Conservation (phyloP, 164 flowering plant species). For the Kalanchoe fedtschenkoi region DNA sequence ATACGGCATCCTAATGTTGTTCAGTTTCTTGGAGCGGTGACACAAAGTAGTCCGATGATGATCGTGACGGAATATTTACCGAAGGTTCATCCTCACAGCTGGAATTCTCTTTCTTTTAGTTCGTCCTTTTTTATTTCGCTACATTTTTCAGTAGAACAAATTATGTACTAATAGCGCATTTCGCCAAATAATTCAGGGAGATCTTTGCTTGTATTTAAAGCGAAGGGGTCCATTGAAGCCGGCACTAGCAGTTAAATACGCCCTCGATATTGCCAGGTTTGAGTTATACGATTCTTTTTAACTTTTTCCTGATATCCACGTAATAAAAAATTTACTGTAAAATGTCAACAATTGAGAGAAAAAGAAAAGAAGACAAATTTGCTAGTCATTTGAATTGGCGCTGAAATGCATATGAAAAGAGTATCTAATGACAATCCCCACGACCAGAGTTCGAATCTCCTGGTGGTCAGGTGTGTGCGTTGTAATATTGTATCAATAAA, state of each 20-base stretch:
- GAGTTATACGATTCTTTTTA: not conserved
- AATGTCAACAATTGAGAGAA: not conserved
- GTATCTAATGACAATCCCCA: no score
- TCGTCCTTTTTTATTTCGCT: not conserved
- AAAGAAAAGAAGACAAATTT: not conserved
- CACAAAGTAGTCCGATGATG: conserved; percentile 83
- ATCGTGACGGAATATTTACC: conserved; percentile 73
- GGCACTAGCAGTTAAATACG: conserved; percentile 44
- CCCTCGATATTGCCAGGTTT: conserved; percentile 81
- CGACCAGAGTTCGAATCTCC: no score
- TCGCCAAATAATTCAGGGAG: no score
- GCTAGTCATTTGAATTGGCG: not conserved
- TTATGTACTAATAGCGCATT: no score
- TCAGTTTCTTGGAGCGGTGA: conserved; percentile 85
- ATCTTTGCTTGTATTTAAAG: conserved; percentile 48
- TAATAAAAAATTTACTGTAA: not conserved
- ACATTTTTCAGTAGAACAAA: not conserved
- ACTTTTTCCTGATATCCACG: not conserved
- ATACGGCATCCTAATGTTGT: conserved; percentile 83
- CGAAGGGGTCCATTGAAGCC: conserved; percentile 50
- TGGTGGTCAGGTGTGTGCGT: no score
- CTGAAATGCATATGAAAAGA: not conserved
- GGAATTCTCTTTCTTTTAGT: not conserved
- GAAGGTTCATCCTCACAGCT: conserved; percentile 27
- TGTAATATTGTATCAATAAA: no score